Evolutionary conservation across 257 asterid genomes (phyloP).

Genomic region (Capsicum rhomboideum): DNA sequence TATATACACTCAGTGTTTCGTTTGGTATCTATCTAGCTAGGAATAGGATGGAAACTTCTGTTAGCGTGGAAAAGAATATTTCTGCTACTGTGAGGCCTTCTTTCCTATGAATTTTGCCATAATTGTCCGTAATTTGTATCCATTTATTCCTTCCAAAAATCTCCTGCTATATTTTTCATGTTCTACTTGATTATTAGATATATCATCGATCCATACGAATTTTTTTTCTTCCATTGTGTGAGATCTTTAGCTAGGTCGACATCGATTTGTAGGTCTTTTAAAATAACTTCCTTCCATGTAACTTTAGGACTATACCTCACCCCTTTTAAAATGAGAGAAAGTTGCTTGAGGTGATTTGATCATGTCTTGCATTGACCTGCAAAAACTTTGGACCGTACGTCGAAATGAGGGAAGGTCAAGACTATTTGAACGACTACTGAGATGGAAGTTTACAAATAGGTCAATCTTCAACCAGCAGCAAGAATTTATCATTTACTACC

Average conservation of each 20-base stretch:
- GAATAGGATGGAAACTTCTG: neutral
- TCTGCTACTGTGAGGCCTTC: neutral
- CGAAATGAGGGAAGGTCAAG: no score
- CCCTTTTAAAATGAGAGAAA: no score
- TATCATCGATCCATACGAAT: neutral
- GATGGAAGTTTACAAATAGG: no score
- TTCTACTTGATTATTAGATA: neutral
- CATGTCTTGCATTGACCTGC: no score
- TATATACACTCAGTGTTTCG: neutral
- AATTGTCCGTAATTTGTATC: neutral
- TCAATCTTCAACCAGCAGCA: no score
- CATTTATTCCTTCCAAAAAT: neutral
- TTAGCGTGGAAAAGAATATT: neutral
- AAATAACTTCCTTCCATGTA: neutral
- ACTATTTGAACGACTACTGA: no score
- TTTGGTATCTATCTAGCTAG: neutral
- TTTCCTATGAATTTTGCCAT: neutral
- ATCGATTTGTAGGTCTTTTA: neutral
- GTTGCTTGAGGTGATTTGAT: no score
- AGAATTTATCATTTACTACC: no score
- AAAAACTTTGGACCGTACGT: no score
- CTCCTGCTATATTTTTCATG: neutral
- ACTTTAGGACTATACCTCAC: no score
- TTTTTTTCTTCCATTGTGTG: neutral
- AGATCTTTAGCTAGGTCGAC: neutral